Evolutionary conservation across 768 basidiomycete species (phyloP).

Genomic region (Asterophora parasitica): DNA sequence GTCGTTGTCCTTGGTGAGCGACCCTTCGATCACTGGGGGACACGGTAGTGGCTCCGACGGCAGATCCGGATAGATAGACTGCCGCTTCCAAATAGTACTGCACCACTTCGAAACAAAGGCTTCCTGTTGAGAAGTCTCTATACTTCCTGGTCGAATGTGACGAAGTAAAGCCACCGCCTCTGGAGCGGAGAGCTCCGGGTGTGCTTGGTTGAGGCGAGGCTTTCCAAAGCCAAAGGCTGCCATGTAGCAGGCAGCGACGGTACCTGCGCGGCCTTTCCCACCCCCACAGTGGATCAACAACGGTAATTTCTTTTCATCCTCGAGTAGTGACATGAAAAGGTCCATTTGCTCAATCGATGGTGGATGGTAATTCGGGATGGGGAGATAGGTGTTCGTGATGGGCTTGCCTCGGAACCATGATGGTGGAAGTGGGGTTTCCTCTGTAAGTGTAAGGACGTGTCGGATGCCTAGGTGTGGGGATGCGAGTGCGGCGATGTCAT

Average conservation of each 20-base stretch:
- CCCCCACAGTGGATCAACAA: constrained; percentile 58
- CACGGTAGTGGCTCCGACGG: constrained; percentile 49
- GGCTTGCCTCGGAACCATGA: constrained; percentile 43
- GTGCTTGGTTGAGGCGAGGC: constrained; percentile 34
- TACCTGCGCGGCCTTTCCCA: constrained; percentile 60
- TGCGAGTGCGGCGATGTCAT: constrained; percentile 44
- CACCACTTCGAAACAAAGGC: constrained; percentile 54
- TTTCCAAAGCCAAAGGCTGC: constrained; percentile 49
- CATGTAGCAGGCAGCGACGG: constrained; percentile 56
- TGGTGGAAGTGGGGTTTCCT: constrained; percentile 44
- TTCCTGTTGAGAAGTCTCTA: constrained; percentile 56
- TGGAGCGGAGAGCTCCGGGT: constrained; percentile 43
- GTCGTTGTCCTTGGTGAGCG: constrained; percentile 29
- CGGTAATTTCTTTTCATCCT: constrained; percentile 41
- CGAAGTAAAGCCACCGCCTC: constrained; percentile 47
- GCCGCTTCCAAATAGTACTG: constrained; percentile 55
- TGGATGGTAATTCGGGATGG: constrained; percentile 47
- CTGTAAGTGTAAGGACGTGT: constrained; percentile 54
- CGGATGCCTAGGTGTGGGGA: constrained; percentile 47
- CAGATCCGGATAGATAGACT: constrained; percentile 43
- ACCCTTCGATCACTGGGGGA: constrained; percentile 39
- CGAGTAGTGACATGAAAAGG: constrained; percentile 42
- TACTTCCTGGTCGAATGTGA: constrained; percentile 47
- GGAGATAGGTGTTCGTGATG: constrained; percentile 51
- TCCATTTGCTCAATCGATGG: constrained; percentile 62